Conservation (phyloP, 2,329 filamentous ascomycete species). For the Colletotrichum tamarilloi region DNA sequence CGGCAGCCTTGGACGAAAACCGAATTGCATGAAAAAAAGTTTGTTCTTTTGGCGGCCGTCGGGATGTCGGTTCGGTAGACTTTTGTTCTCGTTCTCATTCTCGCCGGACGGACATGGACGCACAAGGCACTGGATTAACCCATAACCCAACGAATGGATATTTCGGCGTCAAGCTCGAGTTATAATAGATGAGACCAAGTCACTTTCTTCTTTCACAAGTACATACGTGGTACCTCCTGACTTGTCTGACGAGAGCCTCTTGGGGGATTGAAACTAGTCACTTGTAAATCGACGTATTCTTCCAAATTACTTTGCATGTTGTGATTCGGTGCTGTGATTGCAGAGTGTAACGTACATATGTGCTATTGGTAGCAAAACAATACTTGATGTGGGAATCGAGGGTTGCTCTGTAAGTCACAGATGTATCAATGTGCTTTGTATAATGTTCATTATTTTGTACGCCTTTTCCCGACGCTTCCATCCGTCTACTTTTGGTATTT, state of each 20-base stretch:
- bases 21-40: slow-evolving; percentile 33
- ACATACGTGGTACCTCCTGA: slow-evolving; percentile 6
- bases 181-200: slow-evolving; percentile 36
- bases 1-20: slow-evolving; percentile 15
- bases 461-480: slow-evolving; percentile 14
- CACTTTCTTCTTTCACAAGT: slow-evolving; percentile 26
- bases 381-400: background rate
- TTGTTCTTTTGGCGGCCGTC: slow-evolving; percentile 33
- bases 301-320: background rate
- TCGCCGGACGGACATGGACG: slow-evolving; percentile 29
- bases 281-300: slow-evolving; percentile 13
- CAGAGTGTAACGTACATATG: background rate
- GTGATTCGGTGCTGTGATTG: background rate
- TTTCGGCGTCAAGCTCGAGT: slow-evolving; percentile 35
- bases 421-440: background rate
- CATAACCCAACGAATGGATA: slow-evolving; percentile 34
- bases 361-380: background rate
- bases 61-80: slow-evolving; percentile 33
- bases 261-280: slow-evolving; percentile 13
- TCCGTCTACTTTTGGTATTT: slow-evolving; percentile 2
- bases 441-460: slow-evolving; percentile 26
- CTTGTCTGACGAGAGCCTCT: background rate
- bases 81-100: slow-evolving; percentile 27
- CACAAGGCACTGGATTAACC: slow-evolving; percentile 33
- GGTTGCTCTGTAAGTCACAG: background rate